phyloP scores from a whole-genome alignment of 441 rosid genomes.

The Adansonia madagascariensis region DNA sequence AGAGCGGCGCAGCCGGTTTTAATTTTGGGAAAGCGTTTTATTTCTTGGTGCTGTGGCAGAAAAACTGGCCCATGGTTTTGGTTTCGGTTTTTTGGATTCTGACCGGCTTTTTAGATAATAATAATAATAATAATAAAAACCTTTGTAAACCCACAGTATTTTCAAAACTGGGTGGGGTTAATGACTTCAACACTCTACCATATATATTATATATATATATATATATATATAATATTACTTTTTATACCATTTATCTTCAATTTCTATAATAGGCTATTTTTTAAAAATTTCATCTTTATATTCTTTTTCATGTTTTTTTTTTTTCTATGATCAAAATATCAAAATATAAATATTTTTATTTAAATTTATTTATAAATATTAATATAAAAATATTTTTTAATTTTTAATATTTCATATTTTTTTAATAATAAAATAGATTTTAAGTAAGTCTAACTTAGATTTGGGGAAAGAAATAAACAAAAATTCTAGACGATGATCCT shows the following conservation, averaged over 20 bases:
- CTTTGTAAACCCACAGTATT: not conserved
- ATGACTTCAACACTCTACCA: not conserved
- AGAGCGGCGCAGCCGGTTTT: slow-evolving; percentile 49
- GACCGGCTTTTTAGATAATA: not conserved
- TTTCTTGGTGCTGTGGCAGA: slow-evolving; percentile 28
- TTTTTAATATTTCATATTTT: too few relatives aligned
- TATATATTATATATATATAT: too few relatives aligned
- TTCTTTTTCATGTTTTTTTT: not conserved
- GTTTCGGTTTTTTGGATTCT: not conserved
- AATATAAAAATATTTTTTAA: too few relatives aligned
- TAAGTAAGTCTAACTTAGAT: too few relatives aligned
- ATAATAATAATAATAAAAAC: too few relatives aligned
- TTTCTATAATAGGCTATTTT: not conserved
- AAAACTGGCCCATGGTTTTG: slow-evolving; percentile 64
- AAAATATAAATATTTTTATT: too few relatives aligned
- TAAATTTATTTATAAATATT: too few relatives aligned
- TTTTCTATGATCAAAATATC: not conserved
- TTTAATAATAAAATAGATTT: too few relatives aligned
- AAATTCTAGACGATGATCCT: too few relatives aligned
- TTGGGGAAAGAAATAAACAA: too few relatives aligned
- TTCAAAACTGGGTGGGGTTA: not conserved
- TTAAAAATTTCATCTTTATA: not conserved
- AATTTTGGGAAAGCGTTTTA: slow-evolving; percentile 22
- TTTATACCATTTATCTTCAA: not conserved
- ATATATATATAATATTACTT: too few relatives aligned